Evolutionary conservation across 1,284 basidiomycete genomes (phyloP), one percentile per base, ranked within the genome.

Genomic region (Ustilago xerochloae): DNA sequence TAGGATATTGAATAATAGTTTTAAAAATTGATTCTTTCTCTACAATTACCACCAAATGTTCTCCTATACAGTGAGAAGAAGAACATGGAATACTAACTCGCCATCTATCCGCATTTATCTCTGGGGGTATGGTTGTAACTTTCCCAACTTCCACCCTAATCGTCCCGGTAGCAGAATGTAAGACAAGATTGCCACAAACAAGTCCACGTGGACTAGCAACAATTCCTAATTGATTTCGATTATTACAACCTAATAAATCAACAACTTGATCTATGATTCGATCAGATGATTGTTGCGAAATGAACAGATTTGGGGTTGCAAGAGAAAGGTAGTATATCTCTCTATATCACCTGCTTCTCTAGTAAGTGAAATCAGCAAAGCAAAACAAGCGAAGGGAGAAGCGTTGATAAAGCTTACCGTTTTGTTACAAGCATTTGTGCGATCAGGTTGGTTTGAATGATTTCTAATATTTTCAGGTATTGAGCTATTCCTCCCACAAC

Each of bases 1-100:
- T n/a, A n/a, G 29, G 49, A n/a, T 32, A 28, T 12, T 79, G 63
- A 4, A 65, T 10, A 1, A 79, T 45, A 4, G 35, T 24, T 33
- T 75, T 62, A 49, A 79, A 79, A 18, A 69, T 65, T 0, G 79
- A 77, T 32, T 81, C 78, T 35, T 82, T 82, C 60, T 82, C 81
- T 4, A 82, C 80, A 2, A 82, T 49, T 7, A 82, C 41, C n/a
- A 79, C 57, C 24, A 74, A 59, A 6, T 57, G 43, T 3, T 51
- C 70, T 1, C 20, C 20, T 36, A 6, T 2, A 18, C 18, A 12
- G 6, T n/a, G 36, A n/a, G n/a, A n/a, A n/a, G n/a, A n/a, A n/a
- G n/a, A n/a, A n/a, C 55, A 58, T 16, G 2, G n/a, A 16, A 61
- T n/a, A 9, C 20, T 26, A 4, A 72, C 53, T 2, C 33, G 20